Evolutionary conservation across 2,329 filamentous ascomycete genomes (phyloP).

Genomic region (Fusarium coicis): DNA sequence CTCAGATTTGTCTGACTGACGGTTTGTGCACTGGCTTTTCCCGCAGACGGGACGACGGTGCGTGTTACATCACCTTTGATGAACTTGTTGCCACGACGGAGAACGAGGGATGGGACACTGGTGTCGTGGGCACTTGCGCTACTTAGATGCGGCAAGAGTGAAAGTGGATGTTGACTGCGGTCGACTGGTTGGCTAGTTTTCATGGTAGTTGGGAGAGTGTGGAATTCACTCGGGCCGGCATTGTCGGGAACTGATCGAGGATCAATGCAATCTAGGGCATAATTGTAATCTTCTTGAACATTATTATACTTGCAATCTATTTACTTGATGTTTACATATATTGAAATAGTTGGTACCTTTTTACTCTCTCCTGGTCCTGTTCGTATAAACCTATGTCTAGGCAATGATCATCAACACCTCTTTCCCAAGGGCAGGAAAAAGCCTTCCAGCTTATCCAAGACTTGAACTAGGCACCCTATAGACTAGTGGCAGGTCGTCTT

Average conservation of each 20-base stretch:
- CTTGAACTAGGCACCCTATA: accelerated
- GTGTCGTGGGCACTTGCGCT: neutral
- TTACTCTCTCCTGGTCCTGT: neutral
- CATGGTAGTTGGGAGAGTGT: neutral
- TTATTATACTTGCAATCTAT: neutral
- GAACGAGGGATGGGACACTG: neutral
- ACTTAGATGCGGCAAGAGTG: neutral
- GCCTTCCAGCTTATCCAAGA: neutral
- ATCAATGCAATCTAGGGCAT: neutral
- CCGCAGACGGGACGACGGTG: neutral
- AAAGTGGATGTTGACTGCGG: accelerated
- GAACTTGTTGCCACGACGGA: neutral
- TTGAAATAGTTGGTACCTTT: neutral
- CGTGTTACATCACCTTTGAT: neutral
- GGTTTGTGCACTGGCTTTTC: neutral
- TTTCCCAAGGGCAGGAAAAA: neutral
- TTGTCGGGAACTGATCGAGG: too few species aligned
- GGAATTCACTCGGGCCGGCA: neutral
- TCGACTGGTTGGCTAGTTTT: neutral
- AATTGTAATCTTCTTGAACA: neutral
- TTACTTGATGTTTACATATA: neutral
- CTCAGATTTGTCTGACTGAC: accelerated
- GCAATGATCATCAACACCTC: accelerated
- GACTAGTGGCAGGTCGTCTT: accelerated
- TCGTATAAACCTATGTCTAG: neutral